Base-by-base conservation (phyloP, 345 rosid genomes). In the Aquilaria yunnanensis region DNA sequence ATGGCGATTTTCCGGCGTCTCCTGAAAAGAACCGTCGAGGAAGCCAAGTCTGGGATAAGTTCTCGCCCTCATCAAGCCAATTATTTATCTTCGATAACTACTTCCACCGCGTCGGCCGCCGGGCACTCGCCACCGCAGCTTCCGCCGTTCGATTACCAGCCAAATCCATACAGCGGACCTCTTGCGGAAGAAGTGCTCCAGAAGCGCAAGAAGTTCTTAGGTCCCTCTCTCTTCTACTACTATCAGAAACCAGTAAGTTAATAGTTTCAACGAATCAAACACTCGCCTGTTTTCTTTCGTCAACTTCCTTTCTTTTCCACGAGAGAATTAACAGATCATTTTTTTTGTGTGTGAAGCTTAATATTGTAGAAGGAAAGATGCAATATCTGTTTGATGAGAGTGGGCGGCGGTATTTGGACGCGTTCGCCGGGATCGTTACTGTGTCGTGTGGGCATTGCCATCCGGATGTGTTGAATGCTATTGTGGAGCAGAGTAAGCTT, bases 351-450 rank as follows among this genome's bases (percentile, higher is more conserved):
- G 32, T 59, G 33, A 65, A 93, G 97, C 67, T 94, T 60, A 94
- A 90, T 65, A 94, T 94, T 14, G 97, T 90, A 2, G 96, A 94
- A 81, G 99, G 98, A 60, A 94, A 88, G 81, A 94, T 94, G 99
- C 97, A 90, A 31, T 94, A 94, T 64, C 59, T 94, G 84, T 90
- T 78, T 71, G 99, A 94, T 66, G 97, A 94, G 72, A 72, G 29
- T 14, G 95, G 99, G 57, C 77, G 61, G 81, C 72, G 94, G 11
- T 94, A 88, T 62, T 75, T 94, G 10, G 96, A 94, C 68, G 96
- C 89, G 9, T 86, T 90, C 73, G 97, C 99, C 59, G 97, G 97
- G 23, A 83, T 90, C 54, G 97, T 94, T 61, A 88, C 96, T 0
- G 96, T 94, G 7, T 94, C 96, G 0, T 88, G 97, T 51, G 97